phyloP scores from a whole-genome alignment of 2,329 filamentous ascomycete genomes.

The Thelonectria rubi region DNA sequence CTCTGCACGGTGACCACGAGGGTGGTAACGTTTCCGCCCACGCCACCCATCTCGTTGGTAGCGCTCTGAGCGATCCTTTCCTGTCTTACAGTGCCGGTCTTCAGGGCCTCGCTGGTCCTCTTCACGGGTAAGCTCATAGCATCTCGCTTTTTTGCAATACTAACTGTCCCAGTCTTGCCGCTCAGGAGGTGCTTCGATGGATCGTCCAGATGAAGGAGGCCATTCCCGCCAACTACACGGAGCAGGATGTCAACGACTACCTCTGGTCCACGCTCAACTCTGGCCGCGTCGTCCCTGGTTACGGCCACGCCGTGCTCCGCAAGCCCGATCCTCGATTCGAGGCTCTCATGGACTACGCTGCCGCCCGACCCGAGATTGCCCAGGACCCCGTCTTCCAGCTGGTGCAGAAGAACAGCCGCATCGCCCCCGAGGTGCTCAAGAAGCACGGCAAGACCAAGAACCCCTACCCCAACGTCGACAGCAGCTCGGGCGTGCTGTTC shows the following conservation, averaged over 20 bases:
- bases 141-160: neutral
- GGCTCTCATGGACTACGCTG: constrained; percentile 95
- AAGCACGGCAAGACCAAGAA: constrained; percentile 99
- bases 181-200: constrained; percentile 97
- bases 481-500: constrained; percentile 91
- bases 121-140: constrained; percentile 57
- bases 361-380: constrained; percentile 83
- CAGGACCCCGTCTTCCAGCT: constrained; percentile 91
- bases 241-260: constrained; percentile 86
- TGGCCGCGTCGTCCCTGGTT: constrained; percentile 92
- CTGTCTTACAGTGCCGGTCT: constrained; percentile 95
- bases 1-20: constrained; percentile 97
- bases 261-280: constrained; percentile 94
- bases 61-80: constrained; percentile 93
- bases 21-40: constrained; percentile 98
- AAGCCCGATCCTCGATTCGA: constrained; percentile 98
- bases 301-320: constrained; percentile 93
- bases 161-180: constrained; percentile 71
- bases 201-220: constrained; percentile 93
- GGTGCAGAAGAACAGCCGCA: constrained; percentile 90
- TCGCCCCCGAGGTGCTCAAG: constrained; percentile 88
- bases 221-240: constrained; percentile 80
- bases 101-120: constrained; percentile 91
- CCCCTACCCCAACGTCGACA: constrained; percentile 97
- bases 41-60: constrained; percentile 92